Base-by-base conservation (phyloP, 1,284 basidiomycete species). In the Sporisorium graminicola region DNA sequence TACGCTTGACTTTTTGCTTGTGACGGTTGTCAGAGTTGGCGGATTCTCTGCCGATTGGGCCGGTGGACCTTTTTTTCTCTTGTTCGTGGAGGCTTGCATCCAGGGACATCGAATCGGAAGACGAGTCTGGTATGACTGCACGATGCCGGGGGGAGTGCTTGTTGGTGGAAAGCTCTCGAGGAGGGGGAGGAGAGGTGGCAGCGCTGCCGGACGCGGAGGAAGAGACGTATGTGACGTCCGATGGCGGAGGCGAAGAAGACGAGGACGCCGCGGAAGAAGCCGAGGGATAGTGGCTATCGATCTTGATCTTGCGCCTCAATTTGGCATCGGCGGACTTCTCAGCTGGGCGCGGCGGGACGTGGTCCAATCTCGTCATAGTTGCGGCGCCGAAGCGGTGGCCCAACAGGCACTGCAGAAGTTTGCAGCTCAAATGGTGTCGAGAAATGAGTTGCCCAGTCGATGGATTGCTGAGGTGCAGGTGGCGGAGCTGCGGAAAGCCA, bases 281-380 rank as follows among this genome's bases (percentile, higher is more conserved):
- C 6, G 58, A 33, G 18, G 53, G 31, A 4, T 57, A 56, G 31
- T 44, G 12, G 0, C 37, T 50, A 5, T 22, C 37, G 33, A 46
- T 16, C 14, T 50, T 26, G 22, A 44, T 24, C 10, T 58, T 22
- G 20, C 26, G 43, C 58, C 53, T 52, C 40, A 61, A 18, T 53
- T 54, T 65, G 43, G 43, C 54, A 35, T 57, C 44, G n/a, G 68
- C 62, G 8, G 44, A 44, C 50, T 58, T 61, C 22, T 62, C 68
- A 20, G 68, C 62, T 14, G 22, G 27, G 14, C 62, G 62, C 58
- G 65, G 68, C 29, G 68, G 68, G 7, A 70, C 60, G 29, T 24
- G 40, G 35, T 40, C 27, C 29, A 50, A 27, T 2, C 10, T 20
- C 49, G 49, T 31, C 49, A 50, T 50, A 9, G n/a, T n/a, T 29